Evolutionary conservation across 2,329 filamentous ascomycete species (phyloP).

Genomic region (Hortaea sp.): DNA sequence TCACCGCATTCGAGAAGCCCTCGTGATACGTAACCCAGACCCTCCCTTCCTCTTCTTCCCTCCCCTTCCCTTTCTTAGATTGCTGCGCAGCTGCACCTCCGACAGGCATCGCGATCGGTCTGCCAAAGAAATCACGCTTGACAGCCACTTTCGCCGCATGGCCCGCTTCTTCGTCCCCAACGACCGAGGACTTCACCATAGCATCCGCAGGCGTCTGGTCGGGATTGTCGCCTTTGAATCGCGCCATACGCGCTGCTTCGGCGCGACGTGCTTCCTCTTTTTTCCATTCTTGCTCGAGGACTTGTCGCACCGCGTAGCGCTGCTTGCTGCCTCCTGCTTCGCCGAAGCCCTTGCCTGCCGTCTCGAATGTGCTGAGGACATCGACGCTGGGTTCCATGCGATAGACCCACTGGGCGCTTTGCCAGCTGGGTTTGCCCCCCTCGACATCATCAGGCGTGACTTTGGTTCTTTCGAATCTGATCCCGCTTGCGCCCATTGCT

Average conservation of each 20-base stretch:
- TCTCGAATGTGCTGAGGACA: conserved; percentile 63
- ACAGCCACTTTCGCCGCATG: conserved; percentile 12
- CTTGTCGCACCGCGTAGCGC: conserved; percentile 86
- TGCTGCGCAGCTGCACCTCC: conserved; percentile 35
- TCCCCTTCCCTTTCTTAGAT: conserved; percentile 28
- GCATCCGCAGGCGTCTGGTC: neutral
- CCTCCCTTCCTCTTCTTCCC: conserved; percentile 41
- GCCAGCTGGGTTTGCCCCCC: conserved; percentile 2
- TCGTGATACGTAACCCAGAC: conserved; percentile 88
- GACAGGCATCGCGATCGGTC: conserved; percentile 48
- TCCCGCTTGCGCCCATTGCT: conserved; percentile 72
- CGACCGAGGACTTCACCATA: conserved; percentile 7
- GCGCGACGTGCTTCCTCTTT: conserved; percentile 61
- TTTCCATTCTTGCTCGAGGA: conserved; percentile 80
- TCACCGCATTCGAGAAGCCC: conserved; percentile 83
- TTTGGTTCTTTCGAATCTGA: conserved; percentile 69
- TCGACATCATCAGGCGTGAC: conserved; percentile 54
- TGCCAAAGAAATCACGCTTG: conserved; percentile 69
- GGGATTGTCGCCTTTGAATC: conserved; percentile 45
- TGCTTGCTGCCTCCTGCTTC: conserved; percentile 57
- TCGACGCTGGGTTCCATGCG: conserved; percentile 94
- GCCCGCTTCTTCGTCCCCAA: conserved; percentile 12
- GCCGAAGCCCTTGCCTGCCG: conserved; percentile 41
- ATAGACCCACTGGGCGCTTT: conserved; percentile 56
- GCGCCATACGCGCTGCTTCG: conserved; percentile 54